Evolutionary conservation across 2,329 filamentous ascomycete genomes (phyloP).

Genomic region (Verruconis gallopava): DNA sequence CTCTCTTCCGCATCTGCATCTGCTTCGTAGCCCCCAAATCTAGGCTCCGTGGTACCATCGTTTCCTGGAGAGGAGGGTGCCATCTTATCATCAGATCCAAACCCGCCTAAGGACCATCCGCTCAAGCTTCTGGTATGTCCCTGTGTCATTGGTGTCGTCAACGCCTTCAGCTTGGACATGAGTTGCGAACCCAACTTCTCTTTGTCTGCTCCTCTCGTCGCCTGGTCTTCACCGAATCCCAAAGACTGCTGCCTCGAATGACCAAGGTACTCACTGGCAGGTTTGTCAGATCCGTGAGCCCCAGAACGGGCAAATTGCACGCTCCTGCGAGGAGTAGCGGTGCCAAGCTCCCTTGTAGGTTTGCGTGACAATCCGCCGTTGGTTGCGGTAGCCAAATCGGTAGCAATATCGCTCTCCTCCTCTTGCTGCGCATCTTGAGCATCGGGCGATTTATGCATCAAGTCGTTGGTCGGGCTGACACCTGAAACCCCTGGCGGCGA

Average conservation of each 20-base stretch:
- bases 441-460: constrained; percentile 9
- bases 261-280: constrained; percentile 8
- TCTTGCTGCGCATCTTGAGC: constrained; percentile 12
- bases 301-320: constrained; percentile 57
- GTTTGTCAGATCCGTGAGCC: constrained; percentile 28
- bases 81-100: constrained; percentile 30
- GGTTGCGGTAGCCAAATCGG: constrained; percentile 10
- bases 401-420: constrained; percentile 15
- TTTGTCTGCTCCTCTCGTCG: constrained; percentile 21
- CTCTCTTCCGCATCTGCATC: constrained; percentile 79
- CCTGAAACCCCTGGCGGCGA: constrained; percentile 13
- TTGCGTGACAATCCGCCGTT: constrained; percentile 8
- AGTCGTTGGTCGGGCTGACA: constrained; percentile 14
- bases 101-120: constrained; percentile 28
- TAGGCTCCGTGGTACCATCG: not conserved
- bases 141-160: constrained; percentile 41
- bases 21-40: constrained; percentile 36
- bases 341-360: constrained; percentile 9
- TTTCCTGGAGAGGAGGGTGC: constrained; percentile 46
- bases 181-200: constrained; percentile 45
- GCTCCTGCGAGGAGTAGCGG: constrained; percentile 42
- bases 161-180: constrained; percentile 65
- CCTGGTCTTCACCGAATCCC: constrained; percentile 50
- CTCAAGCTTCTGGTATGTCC: constrained; percentile 39
- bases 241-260: constrained; percentile 52